Conservation (phyloP, 768 basidiomycete species). For the Podaxis sp. region DNA sequence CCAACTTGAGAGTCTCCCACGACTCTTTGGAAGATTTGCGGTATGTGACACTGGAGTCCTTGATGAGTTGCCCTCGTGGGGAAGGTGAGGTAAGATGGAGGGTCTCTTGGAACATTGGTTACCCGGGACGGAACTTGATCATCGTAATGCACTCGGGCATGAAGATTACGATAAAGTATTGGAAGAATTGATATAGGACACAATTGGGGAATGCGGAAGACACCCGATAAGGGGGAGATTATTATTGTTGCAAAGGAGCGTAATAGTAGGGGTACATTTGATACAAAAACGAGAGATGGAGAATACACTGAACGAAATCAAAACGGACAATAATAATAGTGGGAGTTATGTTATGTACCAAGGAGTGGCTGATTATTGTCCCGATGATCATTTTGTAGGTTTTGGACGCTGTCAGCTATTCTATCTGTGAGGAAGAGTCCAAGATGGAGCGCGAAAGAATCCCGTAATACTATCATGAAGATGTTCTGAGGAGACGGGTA, state of each 20-base stretch:
- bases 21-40: neutral
- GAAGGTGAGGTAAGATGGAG: no score
- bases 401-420: neutral
- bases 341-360: neutral
- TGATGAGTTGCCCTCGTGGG: neutral
- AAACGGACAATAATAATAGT: slow-evolving; percentile 5
- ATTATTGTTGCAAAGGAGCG: slow-evolving; percentile 7
- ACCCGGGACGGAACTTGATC: no score
- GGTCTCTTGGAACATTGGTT: no score
- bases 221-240: neutral
- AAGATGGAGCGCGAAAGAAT: neutral
- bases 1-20: neutral
- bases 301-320: neutral
- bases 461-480: neutral
- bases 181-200: no score
- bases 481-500: slow-evolving; percentile 12
- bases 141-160: neutral
- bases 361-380: neutral
- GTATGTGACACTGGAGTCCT: neutral
- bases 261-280: slow-evolving; percentile 5
- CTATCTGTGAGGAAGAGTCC: neutral
- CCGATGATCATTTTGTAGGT: neutral
- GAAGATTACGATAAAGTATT: neutral
- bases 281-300: slow-evolving; percentile 2
- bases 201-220: neutral